Evolutionary conservation across 805 yeast species (phyloP).

Genomic region (Monosporozyma unispora): DNA sequence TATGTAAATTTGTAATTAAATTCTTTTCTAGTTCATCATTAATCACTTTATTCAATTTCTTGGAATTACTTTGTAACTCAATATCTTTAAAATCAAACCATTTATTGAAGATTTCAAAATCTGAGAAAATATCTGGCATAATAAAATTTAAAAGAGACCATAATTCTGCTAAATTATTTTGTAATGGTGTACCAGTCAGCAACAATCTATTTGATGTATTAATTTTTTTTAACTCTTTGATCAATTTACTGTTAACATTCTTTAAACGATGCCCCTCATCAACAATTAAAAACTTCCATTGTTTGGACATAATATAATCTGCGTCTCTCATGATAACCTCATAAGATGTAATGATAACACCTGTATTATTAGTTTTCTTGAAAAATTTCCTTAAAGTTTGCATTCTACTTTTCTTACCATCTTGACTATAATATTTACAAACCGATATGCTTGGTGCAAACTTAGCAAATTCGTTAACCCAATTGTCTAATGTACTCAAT

Average conservation of each 20-base stretch:
- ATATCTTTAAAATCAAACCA: constrained; percentile 84
- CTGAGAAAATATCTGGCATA: constrained; percentile 87
- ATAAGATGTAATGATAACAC: constrained; percentile 71
- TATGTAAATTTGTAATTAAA: constrained; percentile 69
- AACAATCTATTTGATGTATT: constrained; percentile 62
- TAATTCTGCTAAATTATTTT: constrained; percentile 79
- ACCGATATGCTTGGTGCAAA: constrained; percentile 68
- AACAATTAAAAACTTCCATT: constrained; percentile 80
- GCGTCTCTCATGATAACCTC: constrained; percentile 71
- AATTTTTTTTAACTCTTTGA: constrained; percentile 60
- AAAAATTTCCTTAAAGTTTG: constrained; percentile 36
- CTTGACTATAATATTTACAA: constrained; percentile 54
- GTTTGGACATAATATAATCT: constrained; percentile 38
- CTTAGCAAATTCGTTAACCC: constrained; percentile 62
- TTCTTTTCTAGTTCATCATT: constrained; percentile 49
- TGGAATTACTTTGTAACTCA: constrained; percentile 29
- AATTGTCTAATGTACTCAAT: constrained; percentile 74
- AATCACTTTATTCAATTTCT: constrained; percentile 36
- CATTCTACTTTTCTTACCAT: constrained; percentile 34
- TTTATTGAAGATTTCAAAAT: constrained; percentile 77
- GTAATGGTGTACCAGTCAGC: constrained; percentile 94
- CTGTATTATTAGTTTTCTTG: constrained; percentile 26
- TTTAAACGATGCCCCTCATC: constrained; percentile 95
- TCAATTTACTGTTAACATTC: constrained; percentile 69
- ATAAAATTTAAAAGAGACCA: constrained; percentile 91